These are phyloP conservation scores for Papiliotrema flavescens DNA, from an alignment of 1,284 basidiomycete genomes.

Conservation along the genomic window DNA sequence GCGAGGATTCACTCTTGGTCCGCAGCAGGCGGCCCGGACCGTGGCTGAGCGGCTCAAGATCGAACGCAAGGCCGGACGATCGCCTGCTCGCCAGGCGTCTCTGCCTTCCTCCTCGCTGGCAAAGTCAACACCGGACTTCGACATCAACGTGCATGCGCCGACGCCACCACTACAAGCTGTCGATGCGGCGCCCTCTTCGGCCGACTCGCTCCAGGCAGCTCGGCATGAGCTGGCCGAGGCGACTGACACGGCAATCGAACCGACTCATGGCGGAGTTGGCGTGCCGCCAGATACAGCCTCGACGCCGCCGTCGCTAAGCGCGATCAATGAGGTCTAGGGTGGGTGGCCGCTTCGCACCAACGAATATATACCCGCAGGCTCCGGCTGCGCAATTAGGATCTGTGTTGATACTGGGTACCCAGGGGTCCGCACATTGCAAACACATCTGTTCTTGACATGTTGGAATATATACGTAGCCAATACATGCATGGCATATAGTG, in stretches of 20 bases:
- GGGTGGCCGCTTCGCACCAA: not conserved
- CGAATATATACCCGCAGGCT: not conserved
- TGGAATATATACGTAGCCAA: not conserved
- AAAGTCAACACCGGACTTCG: too few relatives aligned
- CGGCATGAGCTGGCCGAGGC: not conserved
- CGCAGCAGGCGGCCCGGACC: conserved; percentile 40
- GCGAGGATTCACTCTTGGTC: conserved; percentile 39
- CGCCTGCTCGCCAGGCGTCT: not conserved
- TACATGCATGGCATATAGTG: not conserved
- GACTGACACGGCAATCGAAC: not conserved
- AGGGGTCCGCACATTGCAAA: too few relatives aligned
- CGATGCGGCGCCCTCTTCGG: not conserved
- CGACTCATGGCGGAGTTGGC: not conserved
- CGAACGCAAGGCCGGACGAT: conserved; percentile 19
- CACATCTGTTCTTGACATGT: not conserved
- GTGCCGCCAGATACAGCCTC: too few relatives aligned
- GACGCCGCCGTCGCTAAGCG: not conserved
- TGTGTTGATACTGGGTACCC: too few relatives aligned
- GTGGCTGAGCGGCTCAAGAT: conserved; percentile 41
- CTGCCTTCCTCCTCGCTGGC: not conserved
- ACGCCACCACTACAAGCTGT: conserved; percentile 8
- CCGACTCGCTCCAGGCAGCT: conserved; percentile 4
- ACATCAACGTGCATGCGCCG: conserved; percentile 16
- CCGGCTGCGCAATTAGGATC: too few relatives aligned
- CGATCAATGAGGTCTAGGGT: not conserved